Percentiles rank a stretch among this genome's conserved stretches.
Evolutionary conservation across 495 filamentous ascomycete species (phyloP).

Genomic region (Neurospora sp.): DNA sequence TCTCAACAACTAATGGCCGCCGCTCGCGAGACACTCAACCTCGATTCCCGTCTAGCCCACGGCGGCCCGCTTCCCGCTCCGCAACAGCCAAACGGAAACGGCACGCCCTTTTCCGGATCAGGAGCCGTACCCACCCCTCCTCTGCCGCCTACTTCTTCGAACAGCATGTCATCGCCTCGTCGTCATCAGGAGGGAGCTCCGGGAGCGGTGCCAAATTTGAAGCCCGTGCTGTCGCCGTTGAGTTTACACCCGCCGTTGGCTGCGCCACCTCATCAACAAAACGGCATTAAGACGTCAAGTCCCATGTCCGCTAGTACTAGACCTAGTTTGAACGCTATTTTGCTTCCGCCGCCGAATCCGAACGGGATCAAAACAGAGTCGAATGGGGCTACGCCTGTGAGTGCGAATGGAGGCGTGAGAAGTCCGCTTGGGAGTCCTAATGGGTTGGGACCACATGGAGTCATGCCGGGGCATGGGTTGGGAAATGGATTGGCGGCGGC

Average conservation of each 20-base stretch:
- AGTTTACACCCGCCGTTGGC: background rate
- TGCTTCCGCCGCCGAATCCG: background rate
- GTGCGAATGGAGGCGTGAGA: background rate
- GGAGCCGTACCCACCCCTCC: background rate
- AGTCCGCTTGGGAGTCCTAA: background rate
- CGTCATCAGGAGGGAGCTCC: background rate
- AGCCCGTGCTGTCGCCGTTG: background rate
- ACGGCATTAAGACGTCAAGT: background rate
- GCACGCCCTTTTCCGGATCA: background rate
- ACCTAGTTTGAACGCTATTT: background rate
- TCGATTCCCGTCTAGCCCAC: background rate
- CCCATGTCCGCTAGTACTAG: background rate
- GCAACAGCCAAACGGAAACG: background rate
- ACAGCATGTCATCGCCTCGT: background rate
- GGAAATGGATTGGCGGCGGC: background rate
- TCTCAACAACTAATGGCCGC: slow-evolving; percentile 21
- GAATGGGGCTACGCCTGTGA: background rate
- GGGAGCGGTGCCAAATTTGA: background rate
- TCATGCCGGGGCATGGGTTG: too few relatives aligned
- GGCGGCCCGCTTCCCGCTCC: background rate
- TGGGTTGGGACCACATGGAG: background rate
- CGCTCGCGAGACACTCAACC: background rate
- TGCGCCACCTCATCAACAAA: background rate
- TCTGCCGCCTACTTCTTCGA: background rate
- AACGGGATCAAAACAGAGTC: background rate